Evolutionary conservation across 192 early-diverging fungal genomes (phyloP).

Genomic region (Chytriomyces sp.): DNA sequence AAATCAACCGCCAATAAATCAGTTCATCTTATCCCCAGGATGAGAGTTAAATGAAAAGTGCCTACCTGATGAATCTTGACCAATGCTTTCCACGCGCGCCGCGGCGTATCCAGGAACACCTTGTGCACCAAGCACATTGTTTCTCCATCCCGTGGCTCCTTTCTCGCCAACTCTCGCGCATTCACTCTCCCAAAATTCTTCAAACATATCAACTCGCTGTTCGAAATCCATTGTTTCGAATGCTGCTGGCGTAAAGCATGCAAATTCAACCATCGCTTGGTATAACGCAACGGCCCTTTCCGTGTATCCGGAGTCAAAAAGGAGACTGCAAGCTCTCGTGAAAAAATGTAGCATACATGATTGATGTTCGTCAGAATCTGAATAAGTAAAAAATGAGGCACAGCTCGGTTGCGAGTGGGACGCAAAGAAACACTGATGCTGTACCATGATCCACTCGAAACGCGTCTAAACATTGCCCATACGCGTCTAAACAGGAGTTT

Average conservation of each 20-base stretch:
- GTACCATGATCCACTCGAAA: slow-evolving; percentile 1
- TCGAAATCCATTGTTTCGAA: slow-evolving; percentile 32
- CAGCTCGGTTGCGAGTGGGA: neutral
- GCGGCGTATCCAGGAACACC: slow-evolving; percentile 1
- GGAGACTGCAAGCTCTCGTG: slow-evolving; percentile 34
- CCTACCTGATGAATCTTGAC: neutral
- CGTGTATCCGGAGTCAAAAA: slow-evolving; percentile 43
- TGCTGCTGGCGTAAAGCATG: slow-evolving; percentile 52
- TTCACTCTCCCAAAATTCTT: slow-evolving; percentile 58
- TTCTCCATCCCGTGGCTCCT: slow-evolving; percentile 45
- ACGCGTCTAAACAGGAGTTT: slow-evolving; percentile 40
- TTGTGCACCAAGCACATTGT: slow-evolving; percentile 33
- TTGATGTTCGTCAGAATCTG: slow-evolving; percentile 29
- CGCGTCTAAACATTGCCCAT: slow-evolving; percentile 41
- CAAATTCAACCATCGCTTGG: slow-evolving; percentile 57
- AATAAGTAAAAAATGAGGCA: neutral
- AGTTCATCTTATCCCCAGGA: neutral
- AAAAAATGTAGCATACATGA: slow-evolving; percentile 43
- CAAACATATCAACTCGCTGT: slow-evolving; percentile 50
- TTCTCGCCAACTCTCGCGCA: slow-evolving; percentile 49
- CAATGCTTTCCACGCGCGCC: neutral
- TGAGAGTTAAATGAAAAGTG: neutral
- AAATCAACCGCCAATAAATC: neutral
- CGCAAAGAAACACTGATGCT: neutral
- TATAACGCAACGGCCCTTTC: slow-evolving; percentile 50